Evolutionary conservation across 805 yeast species (phyloP), one percentile per base, ranked within the genome.

Genomic region (Candida koratica): DNA sequence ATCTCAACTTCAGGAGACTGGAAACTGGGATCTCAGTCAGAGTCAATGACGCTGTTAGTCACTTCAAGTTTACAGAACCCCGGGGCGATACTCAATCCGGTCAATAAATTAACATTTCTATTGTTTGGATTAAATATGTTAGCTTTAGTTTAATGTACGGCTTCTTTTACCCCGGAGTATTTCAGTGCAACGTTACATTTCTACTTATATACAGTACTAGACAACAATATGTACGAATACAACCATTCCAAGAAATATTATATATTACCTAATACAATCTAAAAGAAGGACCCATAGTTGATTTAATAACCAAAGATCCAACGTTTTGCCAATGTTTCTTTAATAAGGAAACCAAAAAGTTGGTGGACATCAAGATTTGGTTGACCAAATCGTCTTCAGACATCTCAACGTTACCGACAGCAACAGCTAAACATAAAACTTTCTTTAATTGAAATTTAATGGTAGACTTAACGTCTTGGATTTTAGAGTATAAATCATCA

Each of bases 281-380:
- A 94, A 81, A 87, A 69, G 97, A 84, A 71, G 97, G 98, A 77
- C 99, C 98, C 99, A 93, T 93, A 73, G 97, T 80, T 50, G 96
- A 87, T 81, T 93, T 93, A 79, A 93, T 83, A 68, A 89, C 97
- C 73, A 93, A 78, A 66, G 98, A 93, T 64, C 98, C 98, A 68
- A 93, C 97, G 77, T 93, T 93, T 82, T 93, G 99, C 99, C 99
- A 93, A 96, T 93, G 87, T 90, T 93, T 93, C 96, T 93, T 93
- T 73, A 93, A 81, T 74, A 93, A 77, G 55, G 99, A 93, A 58
- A 93, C 98, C 72, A 93, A 84, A 83, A 93, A 93, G 96, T 93
- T 93, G 58, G 95, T 79, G 57, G 99, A 79, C 93, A 93, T 81
- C 87, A 93, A 80, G 77, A 93, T 87, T 77, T 93, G 98, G 82